These are phyloP conservation scores for Leccinellum rugosiceps DNA, from an alignment of 768 basidiomycete species.

Conservation along the genomic window DNA sequence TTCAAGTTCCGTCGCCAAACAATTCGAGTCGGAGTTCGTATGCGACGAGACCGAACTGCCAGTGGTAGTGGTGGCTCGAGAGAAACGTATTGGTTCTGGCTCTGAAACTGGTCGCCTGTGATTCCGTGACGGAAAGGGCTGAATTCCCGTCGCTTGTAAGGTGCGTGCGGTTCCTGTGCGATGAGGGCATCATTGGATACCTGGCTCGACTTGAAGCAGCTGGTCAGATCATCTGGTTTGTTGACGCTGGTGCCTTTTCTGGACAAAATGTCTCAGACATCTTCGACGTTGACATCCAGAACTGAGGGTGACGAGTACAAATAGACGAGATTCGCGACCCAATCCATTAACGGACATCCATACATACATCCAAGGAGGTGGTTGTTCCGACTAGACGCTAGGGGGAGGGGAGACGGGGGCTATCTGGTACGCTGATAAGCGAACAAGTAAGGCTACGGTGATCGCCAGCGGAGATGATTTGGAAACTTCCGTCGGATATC, in stretches of 20 bases:
- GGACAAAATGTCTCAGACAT: not conserved
- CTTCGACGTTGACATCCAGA: conserved; percentile 13
- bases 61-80: conserved; percentile 17
- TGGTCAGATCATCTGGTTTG: not conserved
- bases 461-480: conserved; percentile 21
- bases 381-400: conserved; percentile 26
- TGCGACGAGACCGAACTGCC: conserved; percentile 21
- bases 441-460: conserved; percentile 1
- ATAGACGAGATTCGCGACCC: not conserved
- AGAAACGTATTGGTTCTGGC: not conserved
- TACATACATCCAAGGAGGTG: conserved; percentile 17
- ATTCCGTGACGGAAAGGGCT: conserved; percentile 1
- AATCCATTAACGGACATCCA: conserved; percentile 25
- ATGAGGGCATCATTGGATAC: conserved; percentile 2
- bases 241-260: not conserved
- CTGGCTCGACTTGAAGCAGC: not conserved
- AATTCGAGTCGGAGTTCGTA: conserved; percentile 24
- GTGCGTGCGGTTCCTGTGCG: not conserved
- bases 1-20: conserved; percentile 24
- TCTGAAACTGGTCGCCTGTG: not conserved
- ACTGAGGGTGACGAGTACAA: conserved; percentile 12
- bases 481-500: conserved; percentile 21
- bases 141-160: conserved; percentile 15
- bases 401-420: conserved; percentile 23
- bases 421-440: not conserved